These are phyloP conservation scores for Fusarium sp. DNA, from an alignment of 2,329 filamentous ascomycete species.

Conservation along the genomic window DNA sequence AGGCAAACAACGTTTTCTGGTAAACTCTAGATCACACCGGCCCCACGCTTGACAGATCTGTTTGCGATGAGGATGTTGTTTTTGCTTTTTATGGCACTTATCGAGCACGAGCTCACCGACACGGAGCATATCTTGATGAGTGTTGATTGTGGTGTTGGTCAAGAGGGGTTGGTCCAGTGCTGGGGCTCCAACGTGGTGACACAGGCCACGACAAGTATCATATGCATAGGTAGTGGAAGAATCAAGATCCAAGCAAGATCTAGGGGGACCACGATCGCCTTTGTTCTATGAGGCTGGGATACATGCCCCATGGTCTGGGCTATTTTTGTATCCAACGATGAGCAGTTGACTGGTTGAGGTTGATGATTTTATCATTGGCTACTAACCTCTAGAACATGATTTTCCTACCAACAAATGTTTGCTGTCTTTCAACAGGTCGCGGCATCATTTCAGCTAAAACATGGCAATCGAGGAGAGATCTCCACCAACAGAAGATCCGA, in stretches of 20 bases:
- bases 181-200: conserved; percentile 19
- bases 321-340: neutral
- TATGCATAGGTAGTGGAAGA: neutral
- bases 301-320: neutral
- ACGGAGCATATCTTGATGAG: neutral
- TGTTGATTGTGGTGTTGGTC: conserved; percentile 1
- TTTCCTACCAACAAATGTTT: neutral
- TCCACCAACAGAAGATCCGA: neutral
- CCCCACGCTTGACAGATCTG: conserved; percentile 12
- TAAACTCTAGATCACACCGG: conserved; percentile 3
- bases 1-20: conserved; percentile 25
- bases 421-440: neutral
- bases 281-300: neutral
- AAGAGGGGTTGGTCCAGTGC: conserved; percentile 14
- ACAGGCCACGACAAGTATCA: neutral
- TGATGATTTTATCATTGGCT: neutral
- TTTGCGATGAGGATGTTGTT: neutral
- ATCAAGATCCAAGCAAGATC: conserved; percentile 4
- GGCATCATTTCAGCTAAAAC: neutral
- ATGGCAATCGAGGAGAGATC: neutral
- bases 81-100: conserved; percentile 6
- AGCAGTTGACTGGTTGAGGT: neutral
- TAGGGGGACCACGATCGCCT: neutral
- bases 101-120: neutral
- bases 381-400: neutral